Conservation (phyloP, 1,284 basidiomycete species). For the Heterobasidion parviporum region DNA sequence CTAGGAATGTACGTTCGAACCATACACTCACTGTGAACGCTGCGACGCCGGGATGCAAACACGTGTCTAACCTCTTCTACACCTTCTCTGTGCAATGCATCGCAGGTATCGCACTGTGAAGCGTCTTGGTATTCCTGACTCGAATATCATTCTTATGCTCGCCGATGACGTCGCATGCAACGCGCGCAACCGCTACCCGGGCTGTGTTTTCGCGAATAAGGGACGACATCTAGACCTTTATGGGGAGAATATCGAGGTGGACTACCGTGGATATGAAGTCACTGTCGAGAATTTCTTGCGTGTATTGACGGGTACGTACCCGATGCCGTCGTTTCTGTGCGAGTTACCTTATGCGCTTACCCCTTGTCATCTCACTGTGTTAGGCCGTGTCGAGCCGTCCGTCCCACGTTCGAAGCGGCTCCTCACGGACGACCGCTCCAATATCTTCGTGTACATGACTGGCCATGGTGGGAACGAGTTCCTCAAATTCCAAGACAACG, state of each 20-base stretch:
- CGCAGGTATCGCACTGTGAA: conserved; percentile 95
- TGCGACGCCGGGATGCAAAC: too few relatives aligned
- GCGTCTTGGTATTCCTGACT: conserved; percentile 94
- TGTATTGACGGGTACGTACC: conserved; percentile 70
- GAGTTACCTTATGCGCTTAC: not conserved
- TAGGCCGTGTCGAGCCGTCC: conserved; percentile 66
- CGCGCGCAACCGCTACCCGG: conserved; percentile 86
- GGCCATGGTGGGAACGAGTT: conserved; percentile 98
- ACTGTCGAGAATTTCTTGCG: conserved; percentile 95
- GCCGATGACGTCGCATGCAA: conserved; percentile 97
- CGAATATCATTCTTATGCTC: conserved; percentile 98
- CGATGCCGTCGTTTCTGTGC: not conserved
- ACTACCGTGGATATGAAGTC: conserved; percentile 97
- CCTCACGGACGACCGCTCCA: conserved; percentile 85
- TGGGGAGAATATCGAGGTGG: conserved; percentile 95
- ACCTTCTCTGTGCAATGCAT: not conserved
- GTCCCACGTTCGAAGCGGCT: conserved; percentile 90
- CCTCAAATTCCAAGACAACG: conserved; percentile 97
- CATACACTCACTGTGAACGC: too few relatives aligned
- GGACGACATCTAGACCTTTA: conserved; percentile 83
- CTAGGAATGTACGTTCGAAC: conserved; percentile 72
- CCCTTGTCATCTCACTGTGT: not conserved
- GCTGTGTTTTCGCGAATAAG: conserved; percentile 82
- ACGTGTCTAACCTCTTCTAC: too few relatives aligned
- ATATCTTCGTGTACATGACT: conserved; percentile 97